Percentiles rank a stretch among this genome's conserved stretches.
These are phyloP conservation scores for Neofusicoccum cordaticola DNA, from an alignment of 2,329 filamentous ascomycete genomes.

Conservation along the genomic window DNA sequence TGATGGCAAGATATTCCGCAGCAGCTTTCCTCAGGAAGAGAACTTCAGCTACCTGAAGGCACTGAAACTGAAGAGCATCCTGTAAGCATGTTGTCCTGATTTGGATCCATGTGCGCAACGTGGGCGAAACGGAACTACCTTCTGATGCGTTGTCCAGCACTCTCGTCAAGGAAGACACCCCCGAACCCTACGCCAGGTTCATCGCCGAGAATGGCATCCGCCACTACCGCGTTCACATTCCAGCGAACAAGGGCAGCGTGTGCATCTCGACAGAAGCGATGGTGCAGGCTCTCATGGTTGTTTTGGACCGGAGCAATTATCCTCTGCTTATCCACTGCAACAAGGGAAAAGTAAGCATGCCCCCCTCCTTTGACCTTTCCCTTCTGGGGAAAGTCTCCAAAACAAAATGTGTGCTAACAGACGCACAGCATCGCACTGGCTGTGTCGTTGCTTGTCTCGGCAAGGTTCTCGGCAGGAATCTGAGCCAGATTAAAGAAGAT, in stretches of 20 bases:
- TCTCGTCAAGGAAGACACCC: conserved; percentile 49
- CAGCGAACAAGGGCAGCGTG: conserved; percentile 76
- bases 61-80: conserved; percentile 72
- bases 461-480: conserved; percentile 67
- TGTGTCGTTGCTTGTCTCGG: conserved; percentile 81
- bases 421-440: conserved; percentile 72
- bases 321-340: conserved; percentile 90
- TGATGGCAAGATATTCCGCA: conserved; percentile 72
- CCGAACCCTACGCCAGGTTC: conserved; percentile 56
- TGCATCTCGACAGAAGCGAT: conserved; percentile 51
- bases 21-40: conserved; percentile 70
- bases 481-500: conserved; percentile 64
- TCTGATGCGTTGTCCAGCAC: conserved; percentile 40
- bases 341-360: conserved; percentile 67
- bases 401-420: conserved; percentile 3
- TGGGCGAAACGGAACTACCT: not conserved
- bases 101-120: not conserved
- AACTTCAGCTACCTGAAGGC: conserved; percentile 68
- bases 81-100: conserved; percentile 52
- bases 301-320: conserved; percentile 70
- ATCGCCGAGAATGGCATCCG: conserved; percentile 65
- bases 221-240: conserved; percentile 73
- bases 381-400: not conserved
- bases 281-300: conserved; percentile 65
- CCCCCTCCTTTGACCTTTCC: not conserved